Evolutionary conservation across 2,329 filamentous ascomycete species (phyloP).

Genomic region (Pseudogymnoascus sp.): DNA sequence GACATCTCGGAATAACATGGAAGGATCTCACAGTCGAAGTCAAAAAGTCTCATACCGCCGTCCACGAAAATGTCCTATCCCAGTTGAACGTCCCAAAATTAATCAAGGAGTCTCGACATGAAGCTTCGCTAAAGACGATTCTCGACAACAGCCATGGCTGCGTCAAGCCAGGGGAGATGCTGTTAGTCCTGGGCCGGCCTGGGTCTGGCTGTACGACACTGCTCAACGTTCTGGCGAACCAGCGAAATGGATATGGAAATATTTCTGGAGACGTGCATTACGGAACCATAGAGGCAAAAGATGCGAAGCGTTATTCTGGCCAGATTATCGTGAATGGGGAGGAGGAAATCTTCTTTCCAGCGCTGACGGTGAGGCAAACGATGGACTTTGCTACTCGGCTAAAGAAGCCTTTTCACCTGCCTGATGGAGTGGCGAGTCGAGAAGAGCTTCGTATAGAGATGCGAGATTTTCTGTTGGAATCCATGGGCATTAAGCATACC

Average conservation of each 20-base stretch:
- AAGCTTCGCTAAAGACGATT: conserved; percentile 55
- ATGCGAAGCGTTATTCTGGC: conserved; percentile 42
- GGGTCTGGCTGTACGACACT: conserved; percentile 65
- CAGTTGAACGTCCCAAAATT: conserved; percentile 49
- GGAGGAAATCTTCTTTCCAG: conserved; percentile 44
- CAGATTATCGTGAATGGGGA: conserved; percentile 52
- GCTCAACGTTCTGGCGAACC: conserved; percentile 61
- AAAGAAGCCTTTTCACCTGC: conserved; percentile 48
- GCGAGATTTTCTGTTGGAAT: conserved; percentile 36
- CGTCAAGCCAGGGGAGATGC: conserved; percentile 65
- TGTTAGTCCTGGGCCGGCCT: conserved; percentile 60
- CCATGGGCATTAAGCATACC: conserved; percentile 44
- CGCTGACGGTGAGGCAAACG: conserved; percentile 43
- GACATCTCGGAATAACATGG: conserved; percentile 57
- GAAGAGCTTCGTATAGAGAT: conserved; percentile 45
- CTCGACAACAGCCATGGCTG: conserved; percentile 59
- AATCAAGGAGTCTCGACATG: conserved; percentile 45
- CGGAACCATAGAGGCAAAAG: conserved; percentile 37
- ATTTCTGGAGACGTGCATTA: conserved; percentile 53
- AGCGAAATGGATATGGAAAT: conserved; percentile 48
- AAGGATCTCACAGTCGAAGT: conserved; percentile 56
- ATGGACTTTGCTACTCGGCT: conserved; percentile 49
- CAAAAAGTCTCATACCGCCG: conserved; percentile 50
- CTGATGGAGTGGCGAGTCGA: conserved; percentile 34
- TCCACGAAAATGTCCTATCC: conserved; percentile 57